phyloP scores from a whole-genome alignment of 495 filamentous ascomycete species.

The Geopyxis carbonaria region DNA sequence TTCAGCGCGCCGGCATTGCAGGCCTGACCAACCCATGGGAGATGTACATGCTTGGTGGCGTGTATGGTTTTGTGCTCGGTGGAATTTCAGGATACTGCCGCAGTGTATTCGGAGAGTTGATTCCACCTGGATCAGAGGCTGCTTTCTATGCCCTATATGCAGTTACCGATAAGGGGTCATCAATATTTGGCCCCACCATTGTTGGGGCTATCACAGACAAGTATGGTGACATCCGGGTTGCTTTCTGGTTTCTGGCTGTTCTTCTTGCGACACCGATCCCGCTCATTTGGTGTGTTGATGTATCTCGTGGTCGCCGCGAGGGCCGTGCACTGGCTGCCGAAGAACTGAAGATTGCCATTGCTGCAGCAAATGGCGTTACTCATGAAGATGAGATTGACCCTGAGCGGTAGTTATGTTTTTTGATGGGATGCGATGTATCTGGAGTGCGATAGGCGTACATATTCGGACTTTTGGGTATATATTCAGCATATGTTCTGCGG shows the following conservation, averaged over 20 bases:
- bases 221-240: constrained; percentile 77
- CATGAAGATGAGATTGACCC: too few species aligned
- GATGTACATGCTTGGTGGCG: constrained; percentile 80
- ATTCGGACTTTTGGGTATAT: too few species aligned
- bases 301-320: constrained; percentile 73
- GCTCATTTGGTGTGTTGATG: constrained; percentile 68
- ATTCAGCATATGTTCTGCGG: too few species aligned
- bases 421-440: too few species aligned
- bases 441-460: too few species aligned
- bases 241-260: constrained; percentile 79
- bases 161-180: constrained; percentile 93
- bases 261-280: constrained; percentile 69
- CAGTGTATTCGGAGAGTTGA: constrained; percentile 76
- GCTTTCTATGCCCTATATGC: constrained; percentile 94
- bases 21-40: constrained; percentile 90
- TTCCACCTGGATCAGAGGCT: constrained; percentile 85
- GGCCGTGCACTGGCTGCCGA: constrained; percentile 29
- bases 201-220: constrained; percentile 82
- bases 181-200: constrained; percentile 83
- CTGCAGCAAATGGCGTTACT: too few species aligned
- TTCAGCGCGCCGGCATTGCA: constrained; percentile 54
- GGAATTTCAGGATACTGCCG: constrained; percentile 88
- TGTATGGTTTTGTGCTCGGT: constrained; percentile 88
- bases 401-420: too few species aligned
- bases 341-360: constrained; percentile 20